Evolutionary conservation across 2,329 filamentous ascomycete species (phyloP), one percentile per base, ranked within the genome.

Genomic region (Pseudopyricularia javanii): DNA sequence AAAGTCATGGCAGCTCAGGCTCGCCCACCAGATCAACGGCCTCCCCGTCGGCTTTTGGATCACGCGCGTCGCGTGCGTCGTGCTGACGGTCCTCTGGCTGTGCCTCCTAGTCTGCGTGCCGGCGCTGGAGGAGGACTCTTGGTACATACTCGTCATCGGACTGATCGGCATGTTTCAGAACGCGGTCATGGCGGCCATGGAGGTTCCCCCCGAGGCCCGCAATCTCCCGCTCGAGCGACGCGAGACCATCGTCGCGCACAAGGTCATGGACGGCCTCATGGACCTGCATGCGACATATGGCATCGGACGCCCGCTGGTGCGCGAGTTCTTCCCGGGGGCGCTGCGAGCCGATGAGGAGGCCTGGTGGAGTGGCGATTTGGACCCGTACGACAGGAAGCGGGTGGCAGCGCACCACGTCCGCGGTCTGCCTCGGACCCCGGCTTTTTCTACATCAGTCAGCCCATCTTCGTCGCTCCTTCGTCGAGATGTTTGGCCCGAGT

Each of bases 161-260:
- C 63, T 61, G 3, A 57, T 71, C 22, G 70, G 70, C 14, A 68
- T 70, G 54, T 37, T 70, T 0, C 68, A 72, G 54, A 73, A 71
- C 54, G 60, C 67, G 14, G 60, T 61, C 50, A 64, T 68, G 3
- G 68, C 68, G 0, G 67, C 61, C 8, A 57, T 55, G 33, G 55
- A 57, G 35, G 60, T 66, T 3, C 48, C 52, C 3, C 64, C 68
- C 0, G 49, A 60, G n/a, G 20, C 24, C 11, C 43, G 49, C 2
- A 56, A 56, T 24, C 26, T 56, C 12, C 55, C 55, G 4, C 49
- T 56, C 3, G 5, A 24, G 33, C 48, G 11, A 7, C 26, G 53
- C 17, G 51, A 56, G n/a, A 33, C 32, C 2, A 55, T 56, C 30
- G 45, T 28, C 15, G 30, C 53, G 2, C 26, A 40, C 4, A 56